A percentile compares a stretch with the other conserved stretches of the same genome.
These are phyloP conservation scores for Lactifluus subvellereus DNA, from an alignment of 768 basidiomycete genomes.

Conservation along the genomic window DNA sequence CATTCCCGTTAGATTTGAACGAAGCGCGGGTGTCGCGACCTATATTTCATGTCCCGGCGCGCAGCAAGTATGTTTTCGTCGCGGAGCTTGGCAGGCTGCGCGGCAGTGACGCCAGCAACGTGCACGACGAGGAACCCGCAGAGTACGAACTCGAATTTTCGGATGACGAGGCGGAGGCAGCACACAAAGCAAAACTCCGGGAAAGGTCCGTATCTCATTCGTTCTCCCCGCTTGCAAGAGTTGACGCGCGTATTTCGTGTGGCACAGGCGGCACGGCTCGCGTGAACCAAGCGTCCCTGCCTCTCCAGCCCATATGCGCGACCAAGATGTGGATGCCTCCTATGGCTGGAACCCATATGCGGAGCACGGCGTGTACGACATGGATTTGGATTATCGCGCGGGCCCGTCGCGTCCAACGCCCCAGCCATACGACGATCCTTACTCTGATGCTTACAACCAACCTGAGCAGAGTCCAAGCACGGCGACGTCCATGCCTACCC, in stretches of 20 bases:
- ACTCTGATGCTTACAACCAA: constrained; percentile 35
- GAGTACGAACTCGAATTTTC: constrained; percentile 92
- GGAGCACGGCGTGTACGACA: constrained; percentile 62
- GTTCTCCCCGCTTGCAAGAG: neutral
- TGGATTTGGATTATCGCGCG: constrained; percentile 42
- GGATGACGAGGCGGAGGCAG: constrained; percentile 88
- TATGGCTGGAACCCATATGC: constrained; percentile 58
- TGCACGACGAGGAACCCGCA: constrained; percentile 89
- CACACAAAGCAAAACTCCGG: constrained; percentile 56
- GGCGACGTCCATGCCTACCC: neutral
- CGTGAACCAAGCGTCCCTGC: constrained; percentile 41
- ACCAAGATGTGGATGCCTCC: constrained; percentile 49
- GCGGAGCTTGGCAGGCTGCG: constrained; percentile 61
- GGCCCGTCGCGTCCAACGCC: constrained; percentile 60
- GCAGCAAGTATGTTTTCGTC: constrained; percentile 82
- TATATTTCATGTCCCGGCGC: constrained; percentile 77
- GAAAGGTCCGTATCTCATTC: constrained; percentile 42
- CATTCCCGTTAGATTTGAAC: constrained; percentile 54
- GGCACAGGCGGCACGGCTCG: constrained; percentile 46
- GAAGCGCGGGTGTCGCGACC: constrained; percentile 50
- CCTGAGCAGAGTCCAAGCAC: constrained; percentile 1
- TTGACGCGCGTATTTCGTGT: neutral
- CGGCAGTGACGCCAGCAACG: constrained; percentile 92
- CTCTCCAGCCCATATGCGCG: constrained; percentile 47
- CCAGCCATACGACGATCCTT: constrained; percentile 76